Percentiles rank a stretch among this genome's conserved stretches.
Evolutionary conservation across 306 rosid species (phyloP).

Genomic region (Fagus sylvatica): DNA sequence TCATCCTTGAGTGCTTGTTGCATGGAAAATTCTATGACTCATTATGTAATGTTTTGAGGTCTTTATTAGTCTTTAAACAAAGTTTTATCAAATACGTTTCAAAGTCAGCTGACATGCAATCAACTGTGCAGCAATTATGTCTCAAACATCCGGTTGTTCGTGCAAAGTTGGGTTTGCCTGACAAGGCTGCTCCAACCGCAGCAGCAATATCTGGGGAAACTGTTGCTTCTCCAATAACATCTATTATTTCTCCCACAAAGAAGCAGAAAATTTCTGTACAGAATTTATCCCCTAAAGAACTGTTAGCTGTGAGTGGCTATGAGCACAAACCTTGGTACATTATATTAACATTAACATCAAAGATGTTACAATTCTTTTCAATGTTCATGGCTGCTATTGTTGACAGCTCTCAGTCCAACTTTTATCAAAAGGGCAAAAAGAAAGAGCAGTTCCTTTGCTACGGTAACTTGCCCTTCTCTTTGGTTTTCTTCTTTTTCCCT

Average conservation of each 20-base stretch:
- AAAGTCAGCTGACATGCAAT: conserved; percentile 7
- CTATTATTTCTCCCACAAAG: conserved; percentile 50
- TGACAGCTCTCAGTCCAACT: conserved; percentile 75
- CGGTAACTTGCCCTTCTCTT: conserved; percentile 48
- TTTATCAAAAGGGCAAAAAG: conserved; percentile 52
- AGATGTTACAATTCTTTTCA: conserved; percentile 11
- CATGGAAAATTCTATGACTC: too few relatives aligned
- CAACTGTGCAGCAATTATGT: conserved; percentile 64
- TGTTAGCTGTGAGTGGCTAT: conserved; percentile 60
- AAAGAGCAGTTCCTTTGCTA: conserved; percentile 67
- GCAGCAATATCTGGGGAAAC: conserved; percentile 29
- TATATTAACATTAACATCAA: background rate
- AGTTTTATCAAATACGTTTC: background rate
- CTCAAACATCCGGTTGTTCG: conserved; percentile 71
- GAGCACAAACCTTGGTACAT: conserved; percentile 23
- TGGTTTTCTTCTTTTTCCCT: background rate
- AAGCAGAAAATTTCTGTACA: conserved; percentile 49
- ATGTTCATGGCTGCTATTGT: conserved; percentile 29
- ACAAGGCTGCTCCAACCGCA: conserved; percentile 31
- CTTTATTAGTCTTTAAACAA: background rate
- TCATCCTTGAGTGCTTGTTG: too few relatives aligned
- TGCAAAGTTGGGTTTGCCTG: conserved; percentile 62
- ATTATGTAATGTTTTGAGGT: background rate
- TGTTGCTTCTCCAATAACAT: conserved; percentile 34
- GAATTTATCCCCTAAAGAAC: conserved; percentile 63